Evolutionary conservation across 768 basidiomycete genomes (phyloP), one percentile per base, ranked within the genome.

Genomic region (Termitomyces sp.): DNA sequence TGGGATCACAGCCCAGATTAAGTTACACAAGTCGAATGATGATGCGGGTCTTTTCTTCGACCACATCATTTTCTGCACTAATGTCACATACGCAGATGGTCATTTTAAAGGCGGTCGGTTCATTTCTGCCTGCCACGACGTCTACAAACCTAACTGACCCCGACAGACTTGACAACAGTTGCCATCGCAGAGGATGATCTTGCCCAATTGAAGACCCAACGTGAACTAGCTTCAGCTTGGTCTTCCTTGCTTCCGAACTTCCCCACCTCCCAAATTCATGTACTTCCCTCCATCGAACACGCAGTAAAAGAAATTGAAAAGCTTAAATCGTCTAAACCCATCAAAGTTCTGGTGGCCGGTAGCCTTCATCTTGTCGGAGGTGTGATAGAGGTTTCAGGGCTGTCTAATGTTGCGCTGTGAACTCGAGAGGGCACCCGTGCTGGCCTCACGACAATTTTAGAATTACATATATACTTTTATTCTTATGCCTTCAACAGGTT

Each of bases 291-390:
- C 9, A 87, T 99, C 53, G 87, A 98, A 69, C 88, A 98, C 67
- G 93, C 95, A 4, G 78, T 98, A n/a, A 76, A 79, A 32, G 66
- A 84, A 26, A 81, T 93, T 4, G 79, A 85, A 13, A 65, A 71
- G 3, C 65, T 84, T n/a, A 66, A 67, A 5, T 64, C 68, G 2
- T 62, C 68, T 39, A 63, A 56, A 44, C 67, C 63, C 42, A 66
- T 72, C 1, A 79, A 89, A 56, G 84, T 94, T n/a, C 77, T 99
- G 16, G 94, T 96, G 6, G 82, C 93, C 3, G 97, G 97, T 4
- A 97, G 94, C 71, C 70, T 99, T 61, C 95, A 95, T 73, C 81
- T 99, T 16, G 87, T 98, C 7, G 97, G 97, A 20, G 97, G 97
- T 2, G 78, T 95, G 13, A 89, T 98, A 54, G 96, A 98, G 68